Percentiles rank a stretch among this genome's conserved stretches.
phyloP scores from a whole-genome alignment of 2,329 filamentous ascomycete genomes.

The Scedosporium minutisporum region DNA sequence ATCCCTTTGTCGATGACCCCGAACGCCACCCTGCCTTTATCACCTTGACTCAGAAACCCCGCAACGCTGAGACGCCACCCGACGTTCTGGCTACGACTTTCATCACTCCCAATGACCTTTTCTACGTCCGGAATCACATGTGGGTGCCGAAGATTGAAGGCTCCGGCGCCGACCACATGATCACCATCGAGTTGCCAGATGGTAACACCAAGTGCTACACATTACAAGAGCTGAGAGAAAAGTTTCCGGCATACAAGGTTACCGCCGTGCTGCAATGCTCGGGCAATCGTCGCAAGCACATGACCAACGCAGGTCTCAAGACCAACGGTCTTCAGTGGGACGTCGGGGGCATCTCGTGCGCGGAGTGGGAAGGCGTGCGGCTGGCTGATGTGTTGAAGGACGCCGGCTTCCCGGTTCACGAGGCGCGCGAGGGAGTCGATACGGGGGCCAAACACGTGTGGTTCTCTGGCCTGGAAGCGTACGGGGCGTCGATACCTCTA shows the following conservation, averaged over 20 bases:
- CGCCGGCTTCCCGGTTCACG: constrained; percentile 37
- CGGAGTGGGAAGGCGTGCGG: constrained; percentile 47
- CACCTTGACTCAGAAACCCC: constrained; percentile 43
- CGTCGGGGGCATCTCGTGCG: constrained; percentile 50
- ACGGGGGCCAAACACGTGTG: constrained; percentile 41
- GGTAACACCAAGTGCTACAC: constrained; percentile 44
- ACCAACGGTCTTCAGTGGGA: constrained; percentile 52
- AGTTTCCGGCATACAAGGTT: constrained; percentile 40
- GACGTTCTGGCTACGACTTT: constrained; percentile 38
- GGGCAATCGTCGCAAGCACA: constrained; percentile 49
- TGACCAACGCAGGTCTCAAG: constrained; percentile 36
- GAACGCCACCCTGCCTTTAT: constrained; percentile 39
- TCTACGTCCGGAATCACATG: constrained; percentile 55
- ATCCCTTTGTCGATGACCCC: constrained; percentile 49
- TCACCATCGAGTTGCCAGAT: constrained; percentile 47
- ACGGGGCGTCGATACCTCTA: constrained; percentile 52
- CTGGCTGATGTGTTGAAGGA: constrained; percentile 46
- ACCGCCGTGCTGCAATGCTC: constrained; percentile 51
- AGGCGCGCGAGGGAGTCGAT: constrained; percentile 22
- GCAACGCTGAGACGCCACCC: constrained; percentile 51
- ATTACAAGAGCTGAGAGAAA: constrained; percentile 40
- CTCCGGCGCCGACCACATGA: constrained; percentile 28
- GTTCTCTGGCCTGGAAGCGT: constrained; percentile 50
- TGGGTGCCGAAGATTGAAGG: constrained; percentile 44
- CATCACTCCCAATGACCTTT: constrained; percentile 44